Conservation (phyloP, 169 alveolate genomes). For the Cryptosporidium andersoni region DNA sequence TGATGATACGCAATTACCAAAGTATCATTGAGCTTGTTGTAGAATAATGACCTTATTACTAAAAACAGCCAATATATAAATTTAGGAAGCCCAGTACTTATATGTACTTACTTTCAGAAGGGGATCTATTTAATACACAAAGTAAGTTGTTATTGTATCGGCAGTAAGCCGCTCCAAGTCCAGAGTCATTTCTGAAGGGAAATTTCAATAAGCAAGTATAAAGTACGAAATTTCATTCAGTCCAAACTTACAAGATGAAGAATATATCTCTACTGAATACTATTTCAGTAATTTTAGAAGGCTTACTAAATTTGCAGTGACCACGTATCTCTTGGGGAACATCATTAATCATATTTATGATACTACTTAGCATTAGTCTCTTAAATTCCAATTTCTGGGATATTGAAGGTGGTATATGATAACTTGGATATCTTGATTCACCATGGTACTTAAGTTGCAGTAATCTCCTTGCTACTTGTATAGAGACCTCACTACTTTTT, state of each 20-base stretch:
- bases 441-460: slow-evolving; percentile 45
- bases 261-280: slow-evolving; percentile 66
- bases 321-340: slow-evolving; percentile 68
- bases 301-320: slow-evolving; percentile 60
- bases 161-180: slow-evolving; percentile 55
- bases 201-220: neutral
- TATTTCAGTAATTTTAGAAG: slow-evolving; percentile 60
- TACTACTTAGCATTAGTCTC: slow-evolving; percentile 33
- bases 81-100: neutral
- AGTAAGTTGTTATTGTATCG: slow-evolving; percentile 37
- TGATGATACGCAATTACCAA: slow-evolving; percentile 63
- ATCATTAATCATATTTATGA: slow-evolving; percentile 54
- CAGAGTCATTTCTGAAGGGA: slow-evolving; percentile 54
- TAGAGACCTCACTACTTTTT: slow-evolving; percentile 11
- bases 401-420: slow-evolving; percentile 49
- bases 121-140: slow-evolving; percentile 63
- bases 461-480: slow-evolving; percentile 9
- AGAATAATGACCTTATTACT: slow-evolving; percentile 66
- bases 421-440: slow-evolving; percentile 5
- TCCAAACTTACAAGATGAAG: slow-evolving; percentile 51
- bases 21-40: slow-evolving; percentile 45
- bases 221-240: neutral
- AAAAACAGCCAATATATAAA: neutral
- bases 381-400: slow-evolving; percentile 59
- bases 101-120: slow-evolving; percentile 68